Percentiles rank a stretch among this genome's conserved stretches.
Evolutionary conservation across 371 early-diverging fungal genomes (phyloP).

Genomic region (Saksenaea vasiformis): DNA sequence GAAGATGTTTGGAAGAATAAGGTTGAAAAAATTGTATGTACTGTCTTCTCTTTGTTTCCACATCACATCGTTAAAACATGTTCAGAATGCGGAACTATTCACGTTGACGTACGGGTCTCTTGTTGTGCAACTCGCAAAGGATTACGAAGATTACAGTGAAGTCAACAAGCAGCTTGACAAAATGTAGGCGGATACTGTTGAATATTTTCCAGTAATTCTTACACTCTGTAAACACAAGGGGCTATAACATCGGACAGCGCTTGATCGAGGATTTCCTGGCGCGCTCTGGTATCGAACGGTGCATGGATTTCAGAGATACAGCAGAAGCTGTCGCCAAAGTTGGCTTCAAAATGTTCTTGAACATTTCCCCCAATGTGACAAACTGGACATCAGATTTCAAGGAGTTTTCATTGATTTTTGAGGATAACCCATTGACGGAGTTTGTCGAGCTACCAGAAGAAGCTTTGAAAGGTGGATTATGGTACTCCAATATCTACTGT

Average conservation of each 20-base stretch:
- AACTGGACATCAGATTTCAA: conserved; percentile 81
- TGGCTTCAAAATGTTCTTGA: conserved; percentile 96
- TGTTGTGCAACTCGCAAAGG: conserved; percentile 93
- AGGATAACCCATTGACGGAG: conserved; percentile 95
- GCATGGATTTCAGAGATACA: conserved; percentile 89
- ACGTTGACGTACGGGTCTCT: conserved; percentile 96
- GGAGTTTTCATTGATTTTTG: conserved; percentile 88
- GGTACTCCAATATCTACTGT: conserved; percentile 95
- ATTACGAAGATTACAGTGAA: conserved; percentile 89
- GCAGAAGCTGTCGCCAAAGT: conserved; percentile 93
- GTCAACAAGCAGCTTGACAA: conserved; percentile 97
- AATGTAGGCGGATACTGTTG: conserved; percentile 62
- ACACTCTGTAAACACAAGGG: conserved; percentile 57
- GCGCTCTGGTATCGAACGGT: conserved; percentile 77
- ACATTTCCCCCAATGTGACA: conserved; percentile 81
- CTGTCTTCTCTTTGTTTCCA: neutral
- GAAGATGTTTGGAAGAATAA: conserved; percentile 95
- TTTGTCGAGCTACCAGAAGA: conserved; percentile 84
- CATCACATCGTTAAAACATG: neutral
- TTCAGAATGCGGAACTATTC: conserved; percentile 93
- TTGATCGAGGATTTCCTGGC: conserved; percentile 97
- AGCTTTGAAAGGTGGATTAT: conserved; percentile 80
- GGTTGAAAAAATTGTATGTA: conserved; percentile 90
- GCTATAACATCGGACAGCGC: conserved; percentile 95
- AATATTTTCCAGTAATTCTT: neutral